Conservation (phyloP, 192 early-diverging fungal genomes). For the Backusella parvicylindrica region DNA sequence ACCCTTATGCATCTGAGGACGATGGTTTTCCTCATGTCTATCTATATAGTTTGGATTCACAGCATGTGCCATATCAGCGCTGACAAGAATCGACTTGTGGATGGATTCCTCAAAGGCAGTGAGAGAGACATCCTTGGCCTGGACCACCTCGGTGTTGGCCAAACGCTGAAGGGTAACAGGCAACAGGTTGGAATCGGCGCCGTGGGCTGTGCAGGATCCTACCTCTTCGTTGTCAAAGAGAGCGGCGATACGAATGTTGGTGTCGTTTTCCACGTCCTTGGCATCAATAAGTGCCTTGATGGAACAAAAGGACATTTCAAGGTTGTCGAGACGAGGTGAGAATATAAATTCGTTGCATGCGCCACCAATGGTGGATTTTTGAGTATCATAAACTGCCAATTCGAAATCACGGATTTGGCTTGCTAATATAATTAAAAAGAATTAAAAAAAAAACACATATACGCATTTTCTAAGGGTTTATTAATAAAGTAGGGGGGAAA, state of each 20-base stretch:
- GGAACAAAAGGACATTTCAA: slow-evolving; percentile 94
- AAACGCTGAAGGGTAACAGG: slow-evolving; percentile 69
- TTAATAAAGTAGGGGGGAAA: neutral
- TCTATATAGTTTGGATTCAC: slow-evolving; percentile 88
- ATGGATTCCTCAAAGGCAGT: slow-evolving; percentile 84
- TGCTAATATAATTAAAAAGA: slow-evolving; percentile 31
- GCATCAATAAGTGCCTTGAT: slow-evolving; percentile 62
- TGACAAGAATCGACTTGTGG: slow-evolving; percentile 82
- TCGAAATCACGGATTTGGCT: slow-evolving; percentile 93
- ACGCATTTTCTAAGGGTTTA: neutral
- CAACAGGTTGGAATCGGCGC: slow-evolving; percentile 89
- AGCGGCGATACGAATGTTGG: slow-evolving; percentile 79
- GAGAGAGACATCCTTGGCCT: slow-evolving; percentile 20
- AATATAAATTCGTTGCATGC: slow-evolving; percentile 91
- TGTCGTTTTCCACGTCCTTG: slow-evolving; percentile 53
- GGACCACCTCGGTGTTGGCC: slow-evolving; percentile 30
- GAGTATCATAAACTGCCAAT: slow-evolving; percentile 94
- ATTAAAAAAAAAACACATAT: neutral
- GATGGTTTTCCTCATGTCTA: slow-evolving; percentile 93
- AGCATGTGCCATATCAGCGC: slow-evolving; percentile 93
- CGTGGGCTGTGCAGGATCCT: slow-evolving; percentile 88
- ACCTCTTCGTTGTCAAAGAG: slow-evolving; percentile 99
- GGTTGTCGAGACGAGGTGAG: slow-evolving; percentile 92
- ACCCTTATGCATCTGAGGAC: slow-evolving; percentile 88
- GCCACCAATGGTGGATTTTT: slow-evolving; percentile 84